Percentiles rank a stretch among this genome's conserved stretches.
phyloP scores from a whole-genome alignment of 2,329 filamentous ascomycete genomes.

The Rosellinia necatrix region DNA sequence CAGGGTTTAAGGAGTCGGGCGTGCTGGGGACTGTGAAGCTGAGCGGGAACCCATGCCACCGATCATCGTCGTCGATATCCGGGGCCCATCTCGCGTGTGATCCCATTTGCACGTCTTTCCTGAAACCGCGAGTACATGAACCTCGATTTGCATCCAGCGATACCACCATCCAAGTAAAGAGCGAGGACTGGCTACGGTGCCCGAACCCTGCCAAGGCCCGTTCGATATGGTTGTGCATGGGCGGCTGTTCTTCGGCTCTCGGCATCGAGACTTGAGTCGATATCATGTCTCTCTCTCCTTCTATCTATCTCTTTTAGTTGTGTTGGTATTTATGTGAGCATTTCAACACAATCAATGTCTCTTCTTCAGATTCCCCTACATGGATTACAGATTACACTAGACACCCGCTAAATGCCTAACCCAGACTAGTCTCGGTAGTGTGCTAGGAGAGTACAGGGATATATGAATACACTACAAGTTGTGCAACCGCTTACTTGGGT shows the following conservation, averaged over 20 bases:
- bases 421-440: too few species aligned
- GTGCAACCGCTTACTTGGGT: too few species aligned
- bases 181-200: background rate
- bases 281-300: background rate
- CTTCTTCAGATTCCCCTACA: too few species aligned
- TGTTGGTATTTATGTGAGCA: too few species aligned
- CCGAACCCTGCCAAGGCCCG: constrained; percentile 9
- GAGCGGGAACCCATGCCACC: constrained; percentile 26
- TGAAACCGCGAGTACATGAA: background rate
- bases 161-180: too few species aligned
- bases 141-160: too few species aligned
- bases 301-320: background rate
- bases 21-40: constrained; percentile 7
- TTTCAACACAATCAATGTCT: too few species aligned
- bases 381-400: too few species aligned
- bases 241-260: background rate
- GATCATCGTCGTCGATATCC: constrained; percentile 15
- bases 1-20: constrained; percentile 13
- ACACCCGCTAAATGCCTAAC: too few species aligned
- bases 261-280: constrained; percentile 8
- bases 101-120: background rate
- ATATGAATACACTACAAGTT: too few species aligned
- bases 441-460: too few species aligned
- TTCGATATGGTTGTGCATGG: too few species aligned
- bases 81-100: background rate